Base-by-base conservation (phyloP, 1,284 basidiomycete species). In the Phylloboletellus chloephorus region DNA sequence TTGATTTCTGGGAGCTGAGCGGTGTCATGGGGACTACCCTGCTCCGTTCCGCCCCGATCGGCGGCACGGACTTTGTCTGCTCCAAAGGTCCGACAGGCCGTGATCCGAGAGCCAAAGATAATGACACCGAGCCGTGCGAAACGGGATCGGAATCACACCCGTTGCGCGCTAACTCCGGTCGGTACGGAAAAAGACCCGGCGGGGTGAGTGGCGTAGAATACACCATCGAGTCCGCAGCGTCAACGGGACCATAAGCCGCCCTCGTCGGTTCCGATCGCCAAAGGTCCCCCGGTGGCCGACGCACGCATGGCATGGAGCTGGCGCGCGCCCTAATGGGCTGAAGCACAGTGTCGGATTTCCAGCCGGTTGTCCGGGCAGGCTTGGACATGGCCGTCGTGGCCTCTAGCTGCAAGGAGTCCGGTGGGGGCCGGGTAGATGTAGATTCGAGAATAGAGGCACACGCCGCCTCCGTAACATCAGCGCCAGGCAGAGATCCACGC, bases 21-120 rank as follows among this genome's bases (percentile, higher is more conserved):
- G 57, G 33, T 24, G 41, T 37, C 30, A 46, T 50, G 13, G 58
- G 44, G 15, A 52, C 32, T 4, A 50, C 54, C 8, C 53, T 34
- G 22, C 44, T 51, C n/a, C 62, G 54, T 46, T 60, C 58, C 19
- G 60, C 52, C 19, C 58, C 60, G 43, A 61, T 64, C 16, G 58
- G 58, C 2, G 43, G 38, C 6, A 61, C 48, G 16, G 36, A 34
- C 20, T 50, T 64, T 23, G 47, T 43, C 8, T 28, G 48, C 11
- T 60, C 52, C 3, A 51, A 46, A 16, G 47, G 45, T 31, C 35
- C 30, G 10, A 61, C n/a, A 35, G 58, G 57, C 35, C 52, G 54
- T 41, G 57, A 63, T 19, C 52, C 62, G 10, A 47, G 44, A 21
- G 60, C 55, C 39, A 60, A 35, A 7, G 51, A 57, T 5, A 48